Conservation (phyloP, 2,329 filamentous ascomycete species). For the Colletotrichum nymphaeae region DNA sequence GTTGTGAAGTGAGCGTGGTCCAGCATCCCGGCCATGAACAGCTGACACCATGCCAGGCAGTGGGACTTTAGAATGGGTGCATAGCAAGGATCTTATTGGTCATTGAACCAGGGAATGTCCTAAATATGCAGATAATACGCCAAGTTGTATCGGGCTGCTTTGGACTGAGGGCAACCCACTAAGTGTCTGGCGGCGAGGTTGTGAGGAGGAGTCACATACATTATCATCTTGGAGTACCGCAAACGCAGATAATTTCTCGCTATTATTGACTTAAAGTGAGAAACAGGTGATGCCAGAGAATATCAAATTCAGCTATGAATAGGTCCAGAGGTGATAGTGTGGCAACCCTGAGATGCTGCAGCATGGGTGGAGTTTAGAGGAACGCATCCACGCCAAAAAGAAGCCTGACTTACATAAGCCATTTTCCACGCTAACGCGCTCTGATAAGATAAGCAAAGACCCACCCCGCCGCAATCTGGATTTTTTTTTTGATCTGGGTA, state of each 20-base stretch:
- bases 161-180: neutral
- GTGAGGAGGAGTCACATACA: no score
- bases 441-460: constrained; percentile 33
- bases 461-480: constrained; percentile 29
- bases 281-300: no score
- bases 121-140: neutral
- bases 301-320: no score
- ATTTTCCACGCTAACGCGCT: neutral
- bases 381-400: neutral
- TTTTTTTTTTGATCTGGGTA: constrained; percentile 21
- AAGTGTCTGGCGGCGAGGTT: neutral
- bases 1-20: neutral
- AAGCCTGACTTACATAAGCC: neutral
- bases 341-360: neutral
- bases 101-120: neutral
- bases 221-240: no score
- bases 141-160: neutral
- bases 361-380: no score
- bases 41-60: neutral
- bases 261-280: no score
- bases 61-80: neutral
- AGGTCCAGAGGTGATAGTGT: no score
- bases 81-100: neutral
- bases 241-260: no score
- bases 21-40: neutral